A percentile compares a stretch with the other conserved stretches of the same genome.
phyloP scores from a whole-genome alignment of 2,329 filamentous ascomycete species.

The Colletotrichum cuscutae region DNA sequence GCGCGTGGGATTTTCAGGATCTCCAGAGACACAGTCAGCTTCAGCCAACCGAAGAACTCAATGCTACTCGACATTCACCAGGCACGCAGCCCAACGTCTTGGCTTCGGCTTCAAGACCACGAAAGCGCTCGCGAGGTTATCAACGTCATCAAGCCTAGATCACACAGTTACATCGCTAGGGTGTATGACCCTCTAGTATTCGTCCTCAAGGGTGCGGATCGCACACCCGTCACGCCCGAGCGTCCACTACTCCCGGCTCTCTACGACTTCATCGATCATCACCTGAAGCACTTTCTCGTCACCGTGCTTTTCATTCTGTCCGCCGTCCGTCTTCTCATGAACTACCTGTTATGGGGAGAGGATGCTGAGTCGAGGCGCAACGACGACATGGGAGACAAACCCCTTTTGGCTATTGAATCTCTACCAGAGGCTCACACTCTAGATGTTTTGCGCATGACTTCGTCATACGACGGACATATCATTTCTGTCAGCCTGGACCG shows the following conservation, averaged over 20 bases:
- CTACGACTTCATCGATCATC: conserved; percentile 75
- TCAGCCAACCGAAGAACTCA: conserved; percentile 41
- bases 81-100: conserved; percentile 79
- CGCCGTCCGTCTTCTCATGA: conserved; percentile 76
- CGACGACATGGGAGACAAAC: conserved; percentile 56
- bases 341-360: conserved; percentile 77
- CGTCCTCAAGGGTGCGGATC: conserved; percentile 74
- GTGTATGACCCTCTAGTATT: conserved; percentile 82
- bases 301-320: conserved; percentile 71
- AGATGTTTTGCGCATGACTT: conserved; percentile 73
- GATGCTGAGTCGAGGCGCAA: conserved; percentile 56
- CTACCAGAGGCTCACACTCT: conserved; percentile 72
- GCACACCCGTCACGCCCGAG: conserved; percentile 63
- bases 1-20: conserved; percentile 46
- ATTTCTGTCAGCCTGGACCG: conserved; percentile 78
- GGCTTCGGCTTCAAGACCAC: conserved; percentile 82
- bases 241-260: conserved; percentile 65
- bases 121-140: conserved; percentile 82
- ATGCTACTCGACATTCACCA: conserved; percentile 74
- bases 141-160: conserved; percentile 76
- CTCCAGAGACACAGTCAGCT: conserved; percentile 42
- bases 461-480: conserved; percentile 72
- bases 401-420: conserved; percentile 68
- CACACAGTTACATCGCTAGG: conserved; percentile 77
- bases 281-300: conserved; percentile 68